phyloP scores from a whole-genome alignment of 2,329 filamentous ascomycete species.

The Amauroascus verrucosus region DNA sequence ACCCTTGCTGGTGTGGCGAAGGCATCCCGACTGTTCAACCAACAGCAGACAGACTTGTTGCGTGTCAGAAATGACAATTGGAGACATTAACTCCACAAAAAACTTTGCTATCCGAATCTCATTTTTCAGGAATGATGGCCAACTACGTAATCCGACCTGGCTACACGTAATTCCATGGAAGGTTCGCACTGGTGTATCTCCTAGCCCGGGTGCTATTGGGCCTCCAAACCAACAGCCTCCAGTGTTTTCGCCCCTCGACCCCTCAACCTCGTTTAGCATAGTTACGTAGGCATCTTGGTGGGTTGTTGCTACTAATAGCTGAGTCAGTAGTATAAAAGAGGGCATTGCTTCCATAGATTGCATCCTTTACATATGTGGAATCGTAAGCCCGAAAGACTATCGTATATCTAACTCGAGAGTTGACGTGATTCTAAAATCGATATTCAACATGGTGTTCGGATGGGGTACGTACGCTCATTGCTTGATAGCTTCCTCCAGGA shows the following conservation, averaged over 20 bases:
- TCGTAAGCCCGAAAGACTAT: not conserved
- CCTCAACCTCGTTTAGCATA: not conserved
- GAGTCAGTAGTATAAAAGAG: not conserved
- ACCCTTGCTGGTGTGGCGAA: no score
- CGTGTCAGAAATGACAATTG: no score
- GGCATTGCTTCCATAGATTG: not conserved
- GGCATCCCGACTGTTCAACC: no score
- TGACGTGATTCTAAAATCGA: not conserved
- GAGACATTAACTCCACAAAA: no score
- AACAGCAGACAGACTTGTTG: no score
- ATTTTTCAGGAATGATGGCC: not conserved
- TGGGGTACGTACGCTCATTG: slow-evolving; percentile 4
- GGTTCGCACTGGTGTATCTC: no score
- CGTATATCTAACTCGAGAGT: not conserved
- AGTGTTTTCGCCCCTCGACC: not conserved
- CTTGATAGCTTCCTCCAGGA: not conserved
- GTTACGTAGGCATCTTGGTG: not conserved
- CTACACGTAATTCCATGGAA: not conserved
- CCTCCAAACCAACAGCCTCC: not conserved
- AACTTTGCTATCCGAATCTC: not conserved
- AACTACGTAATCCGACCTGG: not conserved
- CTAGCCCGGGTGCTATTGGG: no score
- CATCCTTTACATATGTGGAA: not conserved
- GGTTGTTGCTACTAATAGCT: not conserved
- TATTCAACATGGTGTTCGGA: slow-evolving; percentile 6